phyloP scores from a whole-genome alignment of 2,329 filamentous ascomycete genomes.

The Penicillium fuscoglaucum region DNA sequence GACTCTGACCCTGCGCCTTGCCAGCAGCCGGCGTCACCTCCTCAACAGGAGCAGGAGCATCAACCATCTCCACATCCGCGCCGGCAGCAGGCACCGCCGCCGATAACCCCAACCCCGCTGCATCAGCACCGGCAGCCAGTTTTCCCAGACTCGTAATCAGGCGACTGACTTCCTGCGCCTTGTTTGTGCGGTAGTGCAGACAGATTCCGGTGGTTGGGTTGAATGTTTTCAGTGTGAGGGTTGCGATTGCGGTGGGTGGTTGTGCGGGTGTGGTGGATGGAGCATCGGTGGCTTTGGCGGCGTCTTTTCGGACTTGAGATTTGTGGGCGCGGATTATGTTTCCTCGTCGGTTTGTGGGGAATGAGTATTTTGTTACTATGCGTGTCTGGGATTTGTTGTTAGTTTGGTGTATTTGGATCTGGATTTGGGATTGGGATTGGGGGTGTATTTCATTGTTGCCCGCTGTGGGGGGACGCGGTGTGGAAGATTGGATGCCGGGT shows the following conservation, averaged over 20 bases:
- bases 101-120: slow-evolving; percentile 53
- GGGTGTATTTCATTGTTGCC: slow-evolving; percentile 1
- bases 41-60: slow-evolving; percentile 30
- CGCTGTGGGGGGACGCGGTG: not conserved
- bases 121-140: slow-evolving; percentile 67
- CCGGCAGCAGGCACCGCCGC: slow-evolving; percentile 35
- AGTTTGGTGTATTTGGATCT: not conserved
- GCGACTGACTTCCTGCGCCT: slow-evolving; percentile 72
- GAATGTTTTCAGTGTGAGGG: slow-evolving; percentile 83
- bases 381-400: slow-evolving; percentile 61
- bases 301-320: slow-evolving; percentile 32
- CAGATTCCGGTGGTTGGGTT: slow-evolving; percentile 78
- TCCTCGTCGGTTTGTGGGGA: slow-evolving; percentile 43
- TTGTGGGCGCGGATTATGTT: slow-evolving; percentile 33
- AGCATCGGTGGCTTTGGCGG: slow-evolving; percentile 14
- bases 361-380: slow-evolving; percentile 90
- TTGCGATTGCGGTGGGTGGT: slow-evolving; percentile 64
- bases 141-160: slow-evolving; percentile 75
- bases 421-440: not conserved
- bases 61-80: slow-evolving; percentile 37
- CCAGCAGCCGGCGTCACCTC: slow-evolving; percentile 39
- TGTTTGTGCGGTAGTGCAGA: slow-evolving; percentile 88
- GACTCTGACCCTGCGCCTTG: slow-evolving; percentile 22
- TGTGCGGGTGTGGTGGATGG: slow-evolving; percentile 50
- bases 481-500: not conserved